phyloP scores from a whole-genome alignment of 257 asterid genomes.

The Gardenia jasminoides region DNA sequence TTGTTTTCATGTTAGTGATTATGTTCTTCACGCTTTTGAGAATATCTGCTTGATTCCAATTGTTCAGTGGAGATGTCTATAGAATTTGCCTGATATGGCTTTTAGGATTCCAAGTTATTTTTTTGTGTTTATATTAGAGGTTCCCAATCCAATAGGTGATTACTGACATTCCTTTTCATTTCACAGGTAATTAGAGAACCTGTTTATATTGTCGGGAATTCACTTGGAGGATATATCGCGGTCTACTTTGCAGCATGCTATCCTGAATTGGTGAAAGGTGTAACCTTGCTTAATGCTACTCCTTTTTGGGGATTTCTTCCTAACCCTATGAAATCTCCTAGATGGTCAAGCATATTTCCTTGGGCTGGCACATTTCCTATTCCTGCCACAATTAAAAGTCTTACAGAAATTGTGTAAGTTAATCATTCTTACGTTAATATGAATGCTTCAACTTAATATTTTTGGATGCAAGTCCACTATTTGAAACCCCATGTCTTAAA shows the following conservation, averaged over 20 bases:
- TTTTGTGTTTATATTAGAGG: background rate
- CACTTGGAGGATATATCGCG: conserved; percentile 91
- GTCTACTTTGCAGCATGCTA: conserved; percentile 79
- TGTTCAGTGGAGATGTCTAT: background rate
- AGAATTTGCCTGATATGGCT: background rate
- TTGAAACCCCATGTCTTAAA: background rate
- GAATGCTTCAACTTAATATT: background rate
- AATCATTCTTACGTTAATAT: background rate
- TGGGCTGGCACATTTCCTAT: conserved; percentile 95
- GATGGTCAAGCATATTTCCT: conserved; percentile 67
- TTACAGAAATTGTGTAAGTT: conserved; percentile 64
- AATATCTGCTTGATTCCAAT: background rate
- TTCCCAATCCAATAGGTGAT: background rate
- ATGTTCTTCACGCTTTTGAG: background rate
- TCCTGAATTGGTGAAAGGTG: conserved; percentile 89
- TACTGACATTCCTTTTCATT: conserved; percentile 8
- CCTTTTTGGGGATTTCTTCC: conserved; percentile 97
- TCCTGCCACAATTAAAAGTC: conserved; percentile 57
- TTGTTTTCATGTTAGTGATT: too few relatives aligned
- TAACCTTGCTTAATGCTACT: conserved; percentile 85
- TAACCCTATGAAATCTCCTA: conserved; percentile 77
- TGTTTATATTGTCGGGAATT: conserved; percentile 87
- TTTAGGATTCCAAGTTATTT: background rate
- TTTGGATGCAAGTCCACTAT: background rate
- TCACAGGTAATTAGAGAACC: conserved; percentile 86